phyloP scores from a whole-genome alignment of 73 alveolate genomes.

The Paramecium sonneborni region DNA sequence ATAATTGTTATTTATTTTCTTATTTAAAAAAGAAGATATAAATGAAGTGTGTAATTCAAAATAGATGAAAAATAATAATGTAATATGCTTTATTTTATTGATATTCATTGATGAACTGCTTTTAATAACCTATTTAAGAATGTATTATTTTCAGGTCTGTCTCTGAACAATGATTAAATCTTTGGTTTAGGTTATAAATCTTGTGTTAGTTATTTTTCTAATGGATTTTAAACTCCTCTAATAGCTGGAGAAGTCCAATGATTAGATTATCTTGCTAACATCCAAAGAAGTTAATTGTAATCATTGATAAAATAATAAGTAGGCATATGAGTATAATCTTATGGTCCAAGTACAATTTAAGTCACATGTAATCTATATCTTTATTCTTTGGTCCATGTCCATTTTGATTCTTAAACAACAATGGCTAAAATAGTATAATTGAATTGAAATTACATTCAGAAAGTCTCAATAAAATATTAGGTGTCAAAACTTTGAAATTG shows the following conservation, averaged over 20 bases:
- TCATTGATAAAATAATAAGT: background rate
- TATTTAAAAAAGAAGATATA: background rate
- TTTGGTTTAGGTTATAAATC: background rate
- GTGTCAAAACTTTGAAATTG: background rate
- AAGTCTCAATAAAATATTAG: background rate
- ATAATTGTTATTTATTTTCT: background rate
- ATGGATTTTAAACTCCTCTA: slow-evolving; percentile 12
- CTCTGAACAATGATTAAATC: slow-evolving; percentile 29
- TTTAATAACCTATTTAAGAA: background rate
- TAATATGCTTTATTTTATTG: background rate
- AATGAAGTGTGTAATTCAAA: background rate
- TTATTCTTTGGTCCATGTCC: slow-evolving; percentile 46
- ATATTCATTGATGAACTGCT: slow-evolving; percentile 37
- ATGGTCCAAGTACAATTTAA: background rate
- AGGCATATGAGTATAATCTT: background rate
- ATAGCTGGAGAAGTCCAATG: slow-evolving; percentile 30
- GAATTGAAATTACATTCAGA: slow-evolving; percentile 5
- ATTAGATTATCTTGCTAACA: background rate
- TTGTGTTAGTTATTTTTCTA: background rate
- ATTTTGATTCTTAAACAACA: slow-evolving; percentile 44
- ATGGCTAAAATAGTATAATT: background rate
- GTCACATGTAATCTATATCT: slow-evolving; percentile 34
- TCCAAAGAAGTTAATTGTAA: background rate
- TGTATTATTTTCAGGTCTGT: slow-evolving; percentile 37
- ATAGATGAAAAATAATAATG: background rate